phyloP scores from a whole-genome alignment of 306 rosid genomes.

The Vigna angularis region DNA sequence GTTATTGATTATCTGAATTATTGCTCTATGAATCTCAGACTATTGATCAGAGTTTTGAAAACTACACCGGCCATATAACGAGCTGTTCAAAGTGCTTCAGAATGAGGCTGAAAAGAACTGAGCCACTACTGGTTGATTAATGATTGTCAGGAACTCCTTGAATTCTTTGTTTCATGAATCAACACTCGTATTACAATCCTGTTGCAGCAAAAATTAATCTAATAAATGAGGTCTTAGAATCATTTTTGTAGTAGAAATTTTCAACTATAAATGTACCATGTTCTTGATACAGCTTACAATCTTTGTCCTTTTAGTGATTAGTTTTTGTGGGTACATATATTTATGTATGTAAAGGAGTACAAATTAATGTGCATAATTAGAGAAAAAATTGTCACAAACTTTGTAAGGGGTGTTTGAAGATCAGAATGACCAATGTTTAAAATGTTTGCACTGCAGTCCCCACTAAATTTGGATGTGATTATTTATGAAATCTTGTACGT shows the following conservation, averaged over 20 bases:
- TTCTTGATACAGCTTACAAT: background rate
- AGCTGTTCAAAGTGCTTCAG: background rate
- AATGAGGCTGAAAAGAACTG: background rate
- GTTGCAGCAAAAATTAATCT: background rate
- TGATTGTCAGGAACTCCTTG: background rate
- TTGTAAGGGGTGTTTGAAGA: too few relatives aligned
- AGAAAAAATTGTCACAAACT: too few relatives aligned
- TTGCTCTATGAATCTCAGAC: background rate
- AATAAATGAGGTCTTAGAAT: background rate
- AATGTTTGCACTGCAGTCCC: too few relatives aligned
- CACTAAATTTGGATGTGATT: too few relatives aligned
- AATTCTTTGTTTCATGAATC: background rate
- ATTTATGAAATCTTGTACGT: too few relatives aligned
- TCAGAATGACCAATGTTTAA: too few relatives aligned
- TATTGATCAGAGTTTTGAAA: background rate
- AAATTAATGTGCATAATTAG: too few relatives aligned
- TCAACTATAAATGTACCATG: background rate
- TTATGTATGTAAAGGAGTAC: too few relatives aligned
- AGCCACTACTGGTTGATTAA: background rate
- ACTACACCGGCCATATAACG: background rate
- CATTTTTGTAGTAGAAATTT: background rate
- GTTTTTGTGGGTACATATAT: too few relatives aligned
- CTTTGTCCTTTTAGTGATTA: background rate
- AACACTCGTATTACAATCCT: background rate
- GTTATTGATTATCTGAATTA: too few relatives aligned